A percentile compares a stretch with the other conserved stretches of the same genome.
Evolutionary conservation across 2,329 filamentous ascomycete species (phyloP).

Genomic region (Neodidymelliopsis sp.): DNA sequence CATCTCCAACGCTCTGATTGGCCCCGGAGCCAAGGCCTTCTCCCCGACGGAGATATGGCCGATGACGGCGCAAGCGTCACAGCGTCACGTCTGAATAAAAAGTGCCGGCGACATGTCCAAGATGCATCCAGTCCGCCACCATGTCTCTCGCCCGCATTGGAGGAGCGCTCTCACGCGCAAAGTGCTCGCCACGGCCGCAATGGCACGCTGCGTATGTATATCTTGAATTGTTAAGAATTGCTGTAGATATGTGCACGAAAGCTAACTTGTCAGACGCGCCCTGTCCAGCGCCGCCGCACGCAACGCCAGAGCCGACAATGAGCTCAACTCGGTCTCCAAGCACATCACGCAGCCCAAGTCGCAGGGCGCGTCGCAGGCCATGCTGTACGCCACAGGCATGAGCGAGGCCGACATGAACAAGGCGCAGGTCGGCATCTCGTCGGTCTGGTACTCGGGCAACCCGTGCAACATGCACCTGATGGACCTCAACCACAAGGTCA

Average conservation of each 20-base stretch:
- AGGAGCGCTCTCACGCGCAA: conserved; percentile 43
- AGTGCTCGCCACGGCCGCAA: conserved; percentile 40
- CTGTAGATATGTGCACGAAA: too few relatives aligned
- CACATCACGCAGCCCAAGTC: conserved; percentile 96
- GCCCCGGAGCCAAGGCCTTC: conserved; percentile 23
- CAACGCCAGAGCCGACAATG: conserved; percentile 42
- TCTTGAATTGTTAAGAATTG: too few relatives aligned
- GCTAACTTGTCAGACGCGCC: conserved; percentile 46
- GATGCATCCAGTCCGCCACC: conserved; percentile 32
- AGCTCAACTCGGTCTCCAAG: conserved; percentile 78
- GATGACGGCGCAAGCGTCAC: not conserved
- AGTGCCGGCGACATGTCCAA: conserved; percentile 23
- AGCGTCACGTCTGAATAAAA: conserved; percentile 32
- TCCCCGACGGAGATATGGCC: conserved; percentile 24
- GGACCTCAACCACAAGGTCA: conserved; percentile 82
- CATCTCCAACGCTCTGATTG: conserved; percentile 33
- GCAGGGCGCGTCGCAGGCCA: conserved; percentile 97
- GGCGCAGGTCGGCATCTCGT: conserved; percentile 96
- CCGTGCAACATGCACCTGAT: conserved; percentile 99
- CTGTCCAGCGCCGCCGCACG: conserved; percentile 45
- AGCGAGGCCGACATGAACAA: conserved; percentile 89
- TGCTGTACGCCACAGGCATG: conserved; percentile 96
- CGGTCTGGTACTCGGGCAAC: conserved; percentile 97
- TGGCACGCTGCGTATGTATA: conserved; percentile 42
- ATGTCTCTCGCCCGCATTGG: conserved; percentile 48